Base-by-base conservation (phyloP, 2,329 filamentous ascomycete genomes). In the Hypoxylon sp. region DNA sequence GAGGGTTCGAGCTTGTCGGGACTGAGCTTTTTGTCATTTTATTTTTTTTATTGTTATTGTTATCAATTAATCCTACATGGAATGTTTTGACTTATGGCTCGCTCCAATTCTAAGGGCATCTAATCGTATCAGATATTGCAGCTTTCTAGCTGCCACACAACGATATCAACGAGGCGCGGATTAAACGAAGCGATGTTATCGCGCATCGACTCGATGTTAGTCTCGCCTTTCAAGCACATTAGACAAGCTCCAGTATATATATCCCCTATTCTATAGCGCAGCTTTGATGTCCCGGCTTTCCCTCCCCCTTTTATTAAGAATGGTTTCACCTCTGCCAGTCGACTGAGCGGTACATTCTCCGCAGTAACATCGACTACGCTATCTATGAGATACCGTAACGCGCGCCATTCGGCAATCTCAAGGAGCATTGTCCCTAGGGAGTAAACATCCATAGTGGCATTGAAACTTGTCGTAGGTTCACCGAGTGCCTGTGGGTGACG, bases 371-470 rank as follows among this genome's bases (percentile, higher is more conserved):
- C 6, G 8, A 54, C 50, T 2, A 54, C 50, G 25, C 50, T 27
- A 25, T 37, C 50, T 25, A 54, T 31, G 11, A 54, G 50, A 25
- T 54, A 54, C 11, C 25, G 50, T 17, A 54, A 37, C 11, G 50
- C 50, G 31, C 50, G 50, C 50, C 50, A 54, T 35, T 54, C 50
- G 2, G 50, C 50, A 7, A 54, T n/a, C 31, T 54, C 50, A 40
- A 54, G 50, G 13, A 54, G 33, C 13, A 54, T 31, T 0, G 50
- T 27, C 2, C 50, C 50, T 14, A 54, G 33, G 2, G 50, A 54
- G 33, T 54, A 54, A 2, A 54, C 31, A 4, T 54, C 50, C 50
- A 54, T 54, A 7, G 31, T 22, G 20, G 50, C 31, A 17, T 11
- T 54, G 31, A 54, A 54, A 13, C 31, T 54, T 13, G 11, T 54